A percentile compares a stretch with the other conserved stretches of the same genome.
phyloP scores from a whole-genome alignment of 768 basidiomycete genomes.

The Kwoniella sp. region DNA sequence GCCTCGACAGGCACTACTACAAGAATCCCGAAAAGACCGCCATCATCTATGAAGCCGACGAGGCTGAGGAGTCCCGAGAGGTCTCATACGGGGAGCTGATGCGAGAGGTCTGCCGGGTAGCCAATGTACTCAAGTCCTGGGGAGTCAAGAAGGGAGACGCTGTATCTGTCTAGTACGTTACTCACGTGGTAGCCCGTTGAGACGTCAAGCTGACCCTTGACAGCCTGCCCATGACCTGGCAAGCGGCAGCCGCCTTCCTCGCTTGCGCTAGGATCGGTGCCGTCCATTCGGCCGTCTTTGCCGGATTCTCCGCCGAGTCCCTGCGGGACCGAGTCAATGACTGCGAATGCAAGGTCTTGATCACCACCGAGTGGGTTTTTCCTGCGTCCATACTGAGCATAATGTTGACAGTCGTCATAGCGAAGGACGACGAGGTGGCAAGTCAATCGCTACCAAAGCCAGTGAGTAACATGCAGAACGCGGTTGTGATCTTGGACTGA shows the following conservation, averaged over 20 bases:
- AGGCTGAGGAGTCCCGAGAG: conserved; percentile 71
- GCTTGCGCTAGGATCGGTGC: conserved; percentile 97
- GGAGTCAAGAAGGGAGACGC: conserved; percentile 89
- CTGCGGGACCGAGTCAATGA: conserved; percentile 88
- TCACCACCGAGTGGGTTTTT: conserved; percentile 69
- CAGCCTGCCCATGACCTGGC: conserved; percentile 55
- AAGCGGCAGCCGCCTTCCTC: conserved; percentile 91
- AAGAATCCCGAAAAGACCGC: conserved; percentile 81
- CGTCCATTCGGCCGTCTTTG: conserved; percentile 94
- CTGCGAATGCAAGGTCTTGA: conserved; percentile 81
- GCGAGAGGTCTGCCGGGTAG: conserved; percentile 78
- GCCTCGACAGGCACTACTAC: conserved; percentile 94
- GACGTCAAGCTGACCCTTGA: background rate
- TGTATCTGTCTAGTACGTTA: conserved; percentile 47
- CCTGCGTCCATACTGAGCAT: background rate
- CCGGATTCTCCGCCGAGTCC: conserved; percentile 91
- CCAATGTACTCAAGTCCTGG: conserved; percentile 82
- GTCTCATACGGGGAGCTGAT: conserved; percentile 81
- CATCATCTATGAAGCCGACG: conserved; percentile 98
- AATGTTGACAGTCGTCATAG: conserved; percentile 14
- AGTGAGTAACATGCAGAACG: conserved; percentile 26
- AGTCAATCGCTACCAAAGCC: conserved; percentile 67
- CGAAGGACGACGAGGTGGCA: conserved; percentile 89
- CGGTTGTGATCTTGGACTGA: background rate
- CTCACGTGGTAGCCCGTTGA: background rate